phyloP scores from a whole-genome alignment of 805 yeast genomes.

The Blastobotrys attinorum region DNA sequence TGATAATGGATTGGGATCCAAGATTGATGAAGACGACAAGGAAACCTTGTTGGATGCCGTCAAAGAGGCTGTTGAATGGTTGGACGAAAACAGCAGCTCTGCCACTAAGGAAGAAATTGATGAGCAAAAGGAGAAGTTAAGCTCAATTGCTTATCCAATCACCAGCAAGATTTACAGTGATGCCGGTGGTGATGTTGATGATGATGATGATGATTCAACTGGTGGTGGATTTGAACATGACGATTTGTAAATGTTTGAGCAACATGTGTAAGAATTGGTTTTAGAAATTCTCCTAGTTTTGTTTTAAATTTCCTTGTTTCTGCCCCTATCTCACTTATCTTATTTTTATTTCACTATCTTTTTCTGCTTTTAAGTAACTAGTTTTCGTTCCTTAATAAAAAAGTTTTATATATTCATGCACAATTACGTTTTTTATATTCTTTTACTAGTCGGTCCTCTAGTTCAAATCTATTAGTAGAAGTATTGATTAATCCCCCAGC shows the following conservation, averaged over 20 bases:
- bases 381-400: not conserved
- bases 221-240: conserved; percentile 58
- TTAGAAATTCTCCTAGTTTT: too few species aligned
- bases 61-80: conserved; percentile 78
- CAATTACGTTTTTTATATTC: too few species aligned
- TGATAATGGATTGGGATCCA: conserved; percentile 55
- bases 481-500: conserved; percentile 17
- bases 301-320: too few species aligned
- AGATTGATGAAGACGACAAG: conserved; percentile 84
- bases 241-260: conserved; percentile 43
- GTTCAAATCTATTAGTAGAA: not conserved
- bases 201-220: conserved; percentile 43
- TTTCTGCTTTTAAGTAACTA: not conserved
- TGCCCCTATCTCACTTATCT: too few species aligned
- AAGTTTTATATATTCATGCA: not conserved
- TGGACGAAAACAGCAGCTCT: conserved; percentile 77
- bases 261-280: too few species aligned
- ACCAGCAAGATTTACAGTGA: conserved; percentile 76
- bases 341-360: not conserved
- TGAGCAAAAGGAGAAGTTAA: conserved; percentile 79
- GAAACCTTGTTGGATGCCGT: conserved; percentile 82
- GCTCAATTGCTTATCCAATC: conserved; percentile 82
- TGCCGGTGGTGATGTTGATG: conserved; percentile 38
- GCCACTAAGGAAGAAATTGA: conserved; percentile 91
- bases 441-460: too few species aligned